Conservation (phyloP, 2,329 filamentous ascomycete genomes). For the Hirsutella minnesotensis region DNA sequence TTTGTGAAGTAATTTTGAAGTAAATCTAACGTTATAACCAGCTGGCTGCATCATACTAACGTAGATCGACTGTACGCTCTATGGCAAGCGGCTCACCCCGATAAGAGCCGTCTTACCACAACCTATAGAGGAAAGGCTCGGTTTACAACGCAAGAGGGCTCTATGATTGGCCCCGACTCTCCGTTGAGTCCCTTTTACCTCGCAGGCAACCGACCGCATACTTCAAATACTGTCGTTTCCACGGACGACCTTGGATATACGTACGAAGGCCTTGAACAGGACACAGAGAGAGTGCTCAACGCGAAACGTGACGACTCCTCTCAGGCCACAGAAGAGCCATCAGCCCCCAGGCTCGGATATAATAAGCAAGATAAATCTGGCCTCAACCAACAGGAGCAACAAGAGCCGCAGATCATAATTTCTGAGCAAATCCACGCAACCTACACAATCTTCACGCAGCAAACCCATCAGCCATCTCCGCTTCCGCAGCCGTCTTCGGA, state of each 20-base stretch:
- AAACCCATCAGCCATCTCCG: too few relatives aligned
- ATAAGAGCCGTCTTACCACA: background rate
- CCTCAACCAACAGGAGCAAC: too few relatives aligned
- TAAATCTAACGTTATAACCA: background rate
- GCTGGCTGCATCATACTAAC: background rate
- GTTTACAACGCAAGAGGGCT: background rate
- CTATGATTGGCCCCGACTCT: background rate
- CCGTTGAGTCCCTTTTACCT: background rate
- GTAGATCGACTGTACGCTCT: background rate
- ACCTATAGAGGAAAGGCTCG: background rate
- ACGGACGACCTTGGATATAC: background rate
- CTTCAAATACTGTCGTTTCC: background rate
- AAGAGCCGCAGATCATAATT: too few relatives aligned
- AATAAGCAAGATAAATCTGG: too few relatives aligned
- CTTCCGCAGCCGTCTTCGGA: background rate
- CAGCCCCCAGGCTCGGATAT: background rate
- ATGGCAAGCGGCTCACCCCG: background rate
- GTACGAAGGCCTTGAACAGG: background rate
- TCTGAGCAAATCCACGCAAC: too few relatives aligned
- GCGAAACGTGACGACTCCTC: too few relatives aligned
- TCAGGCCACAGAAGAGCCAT: too few relatives aligned
- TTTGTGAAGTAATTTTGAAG: background rate
- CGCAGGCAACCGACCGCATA: background rate
- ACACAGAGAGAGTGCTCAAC: background rate
- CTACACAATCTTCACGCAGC: too few relatives aligned